Evolutionary conservation across 2,329 filamentous ascomycete genomes (phyloP).

Genomic region (Escovopsis sp.): DNA sequence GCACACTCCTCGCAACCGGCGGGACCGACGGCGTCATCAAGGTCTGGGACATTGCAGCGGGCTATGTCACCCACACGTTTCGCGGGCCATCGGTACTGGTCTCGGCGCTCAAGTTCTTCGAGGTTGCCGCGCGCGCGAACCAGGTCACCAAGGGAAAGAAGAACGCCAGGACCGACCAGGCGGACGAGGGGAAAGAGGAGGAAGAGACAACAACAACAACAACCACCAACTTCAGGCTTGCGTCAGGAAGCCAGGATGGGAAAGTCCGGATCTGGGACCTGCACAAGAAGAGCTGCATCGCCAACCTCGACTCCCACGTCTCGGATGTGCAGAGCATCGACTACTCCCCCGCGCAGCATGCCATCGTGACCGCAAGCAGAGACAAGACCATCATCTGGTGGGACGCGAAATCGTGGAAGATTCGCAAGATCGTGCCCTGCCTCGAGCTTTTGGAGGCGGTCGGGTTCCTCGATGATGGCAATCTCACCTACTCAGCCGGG

Average conservation of each 20-base stretch:
- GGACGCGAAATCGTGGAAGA: constrained; percentile 77
- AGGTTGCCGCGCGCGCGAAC: constrained; percentile 39
- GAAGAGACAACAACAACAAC: constrained; percentile 16
- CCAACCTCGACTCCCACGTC: constrained; percentile 78
- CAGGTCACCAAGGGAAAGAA: constrained; percentile 22
- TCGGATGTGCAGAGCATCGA: constrained; percentile 84
- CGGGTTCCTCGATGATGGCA: constrained; percentile 60
- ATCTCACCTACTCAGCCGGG: constrained; percentile 68
- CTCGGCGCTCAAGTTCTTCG: constrained; percentile 84
- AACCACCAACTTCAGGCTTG: constrained; percentile 53
- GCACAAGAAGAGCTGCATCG: constrained; percentile 63
- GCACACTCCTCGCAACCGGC: constrained; percentile 82
- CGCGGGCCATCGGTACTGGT: constrained; percentile 84
- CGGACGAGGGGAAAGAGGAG: constrained; percentile 24
- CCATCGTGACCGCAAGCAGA: constrained; percentile 69
- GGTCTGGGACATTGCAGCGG: constrained; percentile 85
- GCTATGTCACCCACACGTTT: constrained; percentile 90
- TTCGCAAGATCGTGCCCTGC: constrained; percentile 64
- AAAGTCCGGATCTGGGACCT: constrained; percentile 87
- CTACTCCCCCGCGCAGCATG: constrained; percentile 60
- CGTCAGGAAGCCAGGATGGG: constrained; percentile 86
- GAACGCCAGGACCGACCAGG: constrained; percentile 16
- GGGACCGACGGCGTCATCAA: constrained; percentile 89
- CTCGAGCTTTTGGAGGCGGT: constrained; percentile 74
- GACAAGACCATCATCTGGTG: constrained; percentile 93